These are phyloP conservation scores for Protomyces pachydermus DNA, from an alignment of 1,139 yeast species.

Conservation along the genomic window DNA sequence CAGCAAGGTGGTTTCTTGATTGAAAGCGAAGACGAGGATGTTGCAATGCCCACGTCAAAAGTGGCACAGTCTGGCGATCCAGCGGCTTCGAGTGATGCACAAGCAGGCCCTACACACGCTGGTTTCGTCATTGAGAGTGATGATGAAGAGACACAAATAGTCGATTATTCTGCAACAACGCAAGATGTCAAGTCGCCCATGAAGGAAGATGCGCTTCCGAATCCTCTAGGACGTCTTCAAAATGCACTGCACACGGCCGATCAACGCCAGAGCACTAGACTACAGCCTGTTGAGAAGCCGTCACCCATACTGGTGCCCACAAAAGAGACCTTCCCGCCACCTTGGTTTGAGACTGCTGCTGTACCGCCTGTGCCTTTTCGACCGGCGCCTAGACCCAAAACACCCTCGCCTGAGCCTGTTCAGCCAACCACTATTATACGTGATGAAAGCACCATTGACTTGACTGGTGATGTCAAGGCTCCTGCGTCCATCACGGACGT, in stretches of 20 bases:
- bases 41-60: background rate
- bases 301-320: background rate
- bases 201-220: background rate
- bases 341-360: conserved; percentile 11
- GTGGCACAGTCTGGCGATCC: background rate
- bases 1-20: conserved; percentile 12
- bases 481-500: too few relatives aligned
- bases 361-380: conserved; percentile 1
- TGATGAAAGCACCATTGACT: background rate
- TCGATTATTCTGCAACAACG: background rate
- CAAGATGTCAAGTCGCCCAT: background rate
- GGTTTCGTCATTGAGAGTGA: conserved; percentile 10
- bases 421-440: background rate
- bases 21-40: conserved; percentile 11
- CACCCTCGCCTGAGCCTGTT: background rate
- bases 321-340: background rate
- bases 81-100: background rate
- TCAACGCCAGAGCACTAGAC: conserved; percentile 2
- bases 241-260: conserved; percentile 1
- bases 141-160: conserved; percentile 9
- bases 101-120: background rate
- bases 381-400: background rate
- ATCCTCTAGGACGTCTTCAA: background rate
- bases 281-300: background rate
- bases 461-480: background rate